Evolutionary conservation across 1,284 basidiomycete genomes (phyloP).

Genomic region (Anthracocystis walkeri): DNA sequence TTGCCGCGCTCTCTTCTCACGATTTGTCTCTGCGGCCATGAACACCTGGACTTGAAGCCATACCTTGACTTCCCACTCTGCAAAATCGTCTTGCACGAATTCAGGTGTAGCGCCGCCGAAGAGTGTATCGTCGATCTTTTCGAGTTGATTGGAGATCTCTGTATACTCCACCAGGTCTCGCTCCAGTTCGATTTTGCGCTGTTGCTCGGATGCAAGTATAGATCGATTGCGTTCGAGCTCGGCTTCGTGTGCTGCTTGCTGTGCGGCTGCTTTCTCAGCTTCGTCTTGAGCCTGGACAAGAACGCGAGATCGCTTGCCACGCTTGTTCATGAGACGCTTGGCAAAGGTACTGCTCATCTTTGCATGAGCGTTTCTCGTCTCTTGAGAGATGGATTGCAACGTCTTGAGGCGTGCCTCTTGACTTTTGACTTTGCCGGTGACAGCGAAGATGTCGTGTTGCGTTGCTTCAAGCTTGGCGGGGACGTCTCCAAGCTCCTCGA

Average conservation of each 20-base stretch:
- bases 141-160: conserved; percentile 20
- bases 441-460: conserved; percentile 36
- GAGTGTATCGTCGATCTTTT: conserved; percentile 24
- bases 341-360: conserved; percentile 35
- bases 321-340: conserved; percentile 46
- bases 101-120: conserved; percentile 42
- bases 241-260: conserved; percentile 30
- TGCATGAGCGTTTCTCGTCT: conserved; percentile 20
- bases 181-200: conserved; percentile 24
- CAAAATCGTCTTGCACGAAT: conserved; percentile 42
- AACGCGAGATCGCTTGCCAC: conserved; percentile 16
- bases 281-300: conserved; percentile 21
- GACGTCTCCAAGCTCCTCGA: conserved; percentile 38
- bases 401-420: conserved; percentile 37
- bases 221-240: conserved; percentile 28
- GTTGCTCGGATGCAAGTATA: conserved; percentile 6
- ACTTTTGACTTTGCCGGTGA: conserved; percentile 45
- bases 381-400: conserved; percentile 21
- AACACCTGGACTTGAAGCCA: conserved; percentile 27
- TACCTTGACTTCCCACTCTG: conserved; percentile 49
- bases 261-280: conserved; percentile 21
- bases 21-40: conserved; percentile 48
- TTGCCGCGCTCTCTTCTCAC: conserved; percentile 54
- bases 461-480: conserved; percentile 23
- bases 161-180: conserved; percentile 24